phyloP scores from a whole-genome alignment of 2,329 filamentous ascomycete genomes.

The Clarireedia paspali region DNA sequence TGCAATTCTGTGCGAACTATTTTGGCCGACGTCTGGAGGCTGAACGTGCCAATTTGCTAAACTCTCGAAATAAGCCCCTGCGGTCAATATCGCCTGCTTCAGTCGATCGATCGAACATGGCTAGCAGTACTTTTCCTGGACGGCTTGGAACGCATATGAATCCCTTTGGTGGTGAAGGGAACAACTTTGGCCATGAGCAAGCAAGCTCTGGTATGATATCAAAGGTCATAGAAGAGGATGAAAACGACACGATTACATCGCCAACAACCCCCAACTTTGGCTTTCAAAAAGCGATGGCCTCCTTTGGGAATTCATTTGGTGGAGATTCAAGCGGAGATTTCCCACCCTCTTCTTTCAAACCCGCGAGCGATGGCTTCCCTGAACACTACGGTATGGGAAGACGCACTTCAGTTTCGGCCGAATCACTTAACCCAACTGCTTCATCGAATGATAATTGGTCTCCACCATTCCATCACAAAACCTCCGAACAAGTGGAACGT shows the following conservation, averaged over 20 bases:
- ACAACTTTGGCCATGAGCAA: constrained; percentile 21
- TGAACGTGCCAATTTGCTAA: constrained; percentile 51
- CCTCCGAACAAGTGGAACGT: constrained; percentile 69
- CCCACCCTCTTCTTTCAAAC: constrained; percentile 35
- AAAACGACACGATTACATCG: constrained; percentile 68
- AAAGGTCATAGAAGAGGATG: constrained; percentile 44
- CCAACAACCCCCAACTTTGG: constrained; percentile 60
- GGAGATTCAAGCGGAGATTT: constrained; percentile 41
- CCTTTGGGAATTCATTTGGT: constrained; percentile 31
- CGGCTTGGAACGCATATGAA: constrained; percentile 61
- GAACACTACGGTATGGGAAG: constrained; percentile 90
- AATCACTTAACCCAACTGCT: constrained; percentile 85
- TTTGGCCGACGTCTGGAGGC: constrained; percentile 58
- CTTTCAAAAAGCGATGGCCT: constrained; percentile 31
- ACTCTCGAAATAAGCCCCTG: constrained; percentile 24
- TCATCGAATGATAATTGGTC: constrained; percentile 83
- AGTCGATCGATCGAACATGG: constrained; percentile 44
- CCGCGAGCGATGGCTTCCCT: constrained; percentile 61
- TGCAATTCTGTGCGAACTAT: constrained; percentile 65
- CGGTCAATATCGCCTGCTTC: constrained; percentile 30
- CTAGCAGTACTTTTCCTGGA: constrained; percentile 69
- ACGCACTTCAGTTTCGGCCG: constrained; percentile 91
- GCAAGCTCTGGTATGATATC: constrained; percentile 51
- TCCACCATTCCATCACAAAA: constrained; percentile 79
- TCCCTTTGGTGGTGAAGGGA: constrained; percentile 55